These are phyloP conservation scores for Annulohypoxylon stygium DNA, from an alignment of 495 filamentous ascomycete genomes.

Conservation along the genomic window DNA sequence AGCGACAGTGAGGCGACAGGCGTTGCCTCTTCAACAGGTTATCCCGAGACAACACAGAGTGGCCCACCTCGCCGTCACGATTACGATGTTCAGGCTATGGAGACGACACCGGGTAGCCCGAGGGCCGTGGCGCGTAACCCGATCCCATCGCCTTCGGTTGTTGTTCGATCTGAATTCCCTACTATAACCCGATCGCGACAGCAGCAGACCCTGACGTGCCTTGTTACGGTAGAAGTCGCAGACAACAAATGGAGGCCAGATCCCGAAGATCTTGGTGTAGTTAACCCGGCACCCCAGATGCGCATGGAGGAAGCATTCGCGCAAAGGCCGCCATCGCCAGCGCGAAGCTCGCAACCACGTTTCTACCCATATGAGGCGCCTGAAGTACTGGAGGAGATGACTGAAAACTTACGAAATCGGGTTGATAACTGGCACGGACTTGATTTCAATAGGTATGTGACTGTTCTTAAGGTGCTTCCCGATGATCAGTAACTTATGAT, in stretches of 20 bases:
- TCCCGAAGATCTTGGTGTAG: conserved; percentile 81
- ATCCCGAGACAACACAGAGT: conserved; percentile 73
- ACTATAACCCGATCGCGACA: conserved; percentile 92
- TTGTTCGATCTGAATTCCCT: conserved; percentile 95
- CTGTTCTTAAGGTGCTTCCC: conserved; percentile 1
- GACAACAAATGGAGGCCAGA: conserved; percentile 93
- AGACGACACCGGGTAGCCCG: conserved; percentile 83
- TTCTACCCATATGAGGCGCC: conserved; percentile 71
- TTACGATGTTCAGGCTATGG: conserved; percentile 97
- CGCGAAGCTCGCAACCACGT: conserved; percentile 61
- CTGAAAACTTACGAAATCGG: conserved; percentile 83
- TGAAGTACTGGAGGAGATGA: conserved; percentile 84
- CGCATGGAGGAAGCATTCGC: conserved; percentile 62
- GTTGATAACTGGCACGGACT: conserved; percentile 99
- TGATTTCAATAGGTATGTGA: conserved; percentile 84
- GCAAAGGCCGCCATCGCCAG: conserved; percentile 64
- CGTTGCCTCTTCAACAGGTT: conserved; percentile 80
- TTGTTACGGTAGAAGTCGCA: conserved; percentile 94
- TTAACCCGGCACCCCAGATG: conserved; percentile 61
- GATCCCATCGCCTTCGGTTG: conserved; percentile 90
- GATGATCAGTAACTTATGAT: conserved; percentile 22
- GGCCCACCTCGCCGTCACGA: conserved; percentile 81
- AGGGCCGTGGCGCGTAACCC: conserved; percentile 84
- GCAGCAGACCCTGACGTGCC: conserved; percentile 93
- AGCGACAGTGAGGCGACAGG: conserved; percentile 76